Evolutionary conservation across 306 rosid species (phyloP), one percentile per base, ranked within the genome.

Genomic region (Fragaria vesca): DNA sequence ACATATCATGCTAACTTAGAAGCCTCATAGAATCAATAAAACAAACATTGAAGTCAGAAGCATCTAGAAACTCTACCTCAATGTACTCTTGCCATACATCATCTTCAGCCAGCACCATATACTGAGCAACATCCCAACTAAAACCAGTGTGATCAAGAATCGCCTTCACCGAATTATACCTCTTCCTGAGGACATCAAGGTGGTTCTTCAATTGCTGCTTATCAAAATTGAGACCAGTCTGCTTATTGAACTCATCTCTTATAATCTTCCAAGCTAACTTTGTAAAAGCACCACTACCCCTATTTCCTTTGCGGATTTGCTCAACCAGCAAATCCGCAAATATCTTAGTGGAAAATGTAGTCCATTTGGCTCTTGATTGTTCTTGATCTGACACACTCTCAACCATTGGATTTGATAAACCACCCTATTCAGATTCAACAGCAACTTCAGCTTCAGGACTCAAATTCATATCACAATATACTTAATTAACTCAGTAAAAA

Each of bases 161-260:
- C 18, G 30, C 30, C 51, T 42, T 68, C 30, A 68, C 52, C 8
- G 18, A n/a, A 42, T 68, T 68, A n/a, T 68, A 43, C 26, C 72
- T 68, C 52, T 68, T 68, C 52, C 72, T 68, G 2, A 68, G 52
- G 40, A 68, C 72, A 68, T 68, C 72, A 12, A 68, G 72, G 72
- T 68, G 72, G 52, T 68, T 68, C 72, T 68, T 68, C 72, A 68
- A n/a, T 68, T 68, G 72, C 26, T 40, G 72, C 72, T 68, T 68
- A 4, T 42, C 72, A 68, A 68, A 43, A 20, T 68, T 68, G 2
- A 68, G 72, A 68, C 72, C 72, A 42, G 72, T 68, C 51, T 42
- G 72, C 30, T 21, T 20, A 68, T 12, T 68, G 15, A 68, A 68
- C 17, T 68, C 72, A n/a, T 68, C 52, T 68, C 18, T 40, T 4